A percentile compares a stretch with the other conserved stretches of the same genome.
phyloP scores from a whole-genome alignment of 2,329 filamentous ascomycete genomes.

The Penicillium hesseltinei region DNA sequence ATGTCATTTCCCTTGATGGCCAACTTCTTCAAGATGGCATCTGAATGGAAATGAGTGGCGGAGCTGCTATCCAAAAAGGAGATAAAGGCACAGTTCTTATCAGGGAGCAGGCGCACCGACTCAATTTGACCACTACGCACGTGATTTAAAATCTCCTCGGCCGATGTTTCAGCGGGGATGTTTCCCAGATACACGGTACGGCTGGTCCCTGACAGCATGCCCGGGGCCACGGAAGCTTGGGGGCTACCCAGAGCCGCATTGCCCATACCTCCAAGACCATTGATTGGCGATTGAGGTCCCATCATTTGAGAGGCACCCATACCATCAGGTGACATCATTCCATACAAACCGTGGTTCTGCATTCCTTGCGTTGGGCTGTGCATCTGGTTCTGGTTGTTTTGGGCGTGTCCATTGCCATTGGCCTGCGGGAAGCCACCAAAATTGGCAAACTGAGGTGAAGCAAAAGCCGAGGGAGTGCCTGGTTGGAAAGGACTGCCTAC shows the following conservation, averaged over 20 bases:
- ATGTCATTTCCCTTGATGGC: slow-evolving; percentile 98
- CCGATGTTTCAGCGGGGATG: slow-evolving; percentile 94
- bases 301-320: slow-evolving; percentile 77
- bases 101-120: slow-evolving; percentile 91
- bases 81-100: slow-evolving; percentile 99
- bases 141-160: slow-evolving; percentile 94
- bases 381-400: slow-evolving; percentile 60
- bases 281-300: slow-evolving; percentile 83
- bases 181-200: slow-evolving; percentile 97
- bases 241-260: slow-evolving; percentile 62
- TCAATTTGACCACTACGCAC: slow-evolving; percentile 97
- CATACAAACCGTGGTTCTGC: slow-evolving; percentile 71
- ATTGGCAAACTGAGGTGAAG: slow-evolving; percentile 86
- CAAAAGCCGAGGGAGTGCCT: slow-evolving; percentile 84
- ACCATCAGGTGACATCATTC: slow-evolving; percentile 79
- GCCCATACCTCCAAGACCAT: slow-evolving; percentile 64
- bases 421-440: slow-evolving; percentile 72
- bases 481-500: slow-evolving; percentile 96
- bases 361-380: slow-evolving; percentile 73
- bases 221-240: slow-evolving; percentile 73
- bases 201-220: slow-evolving; percentile 84
- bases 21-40: slow-evolving; percentile 99
- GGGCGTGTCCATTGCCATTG: slow-evolving; percentile 52
- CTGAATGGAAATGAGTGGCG: slow-evolving; percentile 97
- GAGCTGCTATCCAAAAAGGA: slow-evolving; percentile 98